phyloP scores from a whole-genome alignment of 371 early-diverging fungal genomes.

The Haplosporangium sp. region DNA sequence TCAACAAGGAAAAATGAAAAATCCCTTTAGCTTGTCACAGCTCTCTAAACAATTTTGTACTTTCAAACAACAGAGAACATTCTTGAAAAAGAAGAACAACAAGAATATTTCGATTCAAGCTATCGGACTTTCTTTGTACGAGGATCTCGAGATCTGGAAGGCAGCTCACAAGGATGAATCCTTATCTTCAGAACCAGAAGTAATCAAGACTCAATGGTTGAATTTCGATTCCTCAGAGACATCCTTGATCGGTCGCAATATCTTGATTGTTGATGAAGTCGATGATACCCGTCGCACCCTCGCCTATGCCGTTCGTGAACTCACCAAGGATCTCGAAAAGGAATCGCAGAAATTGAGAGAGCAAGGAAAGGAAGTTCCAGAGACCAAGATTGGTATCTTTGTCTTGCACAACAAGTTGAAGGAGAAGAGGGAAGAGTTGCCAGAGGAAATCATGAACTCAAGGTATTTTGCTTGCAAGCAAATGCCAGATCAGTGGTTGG shows the following conservation, averaged over 20 bases:
- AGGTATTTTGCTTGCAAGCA: slow-evolving; percentile 78
- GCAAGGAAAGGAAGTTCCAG: slow-evolving; percentile 63
- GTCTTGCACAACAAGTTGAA: slow-evolving; percentile 85
- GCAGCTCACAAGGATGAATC: slow-evolving; percentile 54
- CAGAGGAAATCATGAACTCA: slow-evolving; percentile 68
- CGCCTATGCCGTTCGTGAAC: slow-evolving; percentile 77
- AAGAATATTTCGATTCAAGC: slow-evolving; percentile 85
- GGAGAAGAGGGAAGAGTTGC: slow-evolving; percentile 74
- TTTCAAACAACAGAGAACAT: slow-evolving; percentile 64
- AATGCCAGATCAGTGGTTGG: slow-evolving; percentile 82
- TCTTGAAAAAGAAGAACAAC: slow-evolving; percentile 73
- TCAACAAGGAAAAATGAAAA: no score
- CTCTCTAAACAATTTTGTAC: neutral
- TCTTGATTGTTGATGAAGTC: slow-evolving; percentile 84
- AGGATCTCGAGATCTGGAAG: slow-evolving; percentile 72
- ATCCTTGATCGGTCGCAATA: slow-evolving; percentile 74
- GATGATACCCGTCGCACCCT: slow-evolving; percentile 83
- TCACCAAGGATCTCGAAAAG: slow-evolving; percentile 74
- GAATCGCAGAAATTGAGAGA: slow-evolving; percentile 60
- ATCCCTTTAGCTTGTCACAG: no score
- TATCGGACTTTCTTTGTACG: slow-evolving; percentile 81
- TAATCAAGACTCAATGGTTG: slow-evolving; percentile 86
- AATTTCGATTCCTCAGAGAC: slow-evolving; percentile 75
- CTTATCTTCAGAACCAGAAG: slow-evolving; percentile 58
- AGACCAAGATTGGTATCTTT: slow-evolving; percentile 79